phyloP scores from a whole-genome alignment of 495 filamentous ascomycete species.

The Penicillium robsamsonii region DNA sequence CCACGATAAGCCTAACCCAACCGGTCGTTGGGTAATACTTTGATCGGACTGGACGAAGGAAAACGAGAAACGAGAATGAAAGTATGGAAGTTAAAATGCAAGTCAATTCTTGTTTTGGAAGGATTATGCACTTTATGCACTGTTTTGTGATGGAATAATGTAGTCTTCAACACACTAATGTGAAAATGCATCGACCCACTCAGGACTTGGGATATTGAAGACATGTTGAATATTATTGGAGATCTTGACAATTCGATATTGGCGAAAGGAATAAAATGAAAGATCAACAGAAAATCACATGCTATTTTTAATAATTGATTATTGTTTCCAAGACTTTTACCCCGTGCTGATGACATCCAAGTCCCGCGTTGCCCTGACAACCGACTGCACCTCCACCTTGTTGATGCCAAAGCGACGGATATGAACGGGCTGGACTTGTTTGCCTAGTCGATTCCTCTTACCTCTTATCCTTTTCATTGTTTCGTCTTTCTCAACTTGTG shows the following conservation, averaged over 20 bases:
- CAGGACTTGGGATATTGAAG: background rate
- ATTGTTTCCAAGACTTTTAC: conserved; percentile 1
- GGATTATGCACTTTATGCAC: conserved; percentile 2
- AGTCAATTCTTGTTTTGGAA: background rate
- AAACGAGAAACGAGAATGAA: background rate
- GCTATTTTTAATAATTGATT: background rate
- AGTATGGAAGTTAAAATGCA: background rate
- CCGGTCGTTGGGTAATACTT: background rate
- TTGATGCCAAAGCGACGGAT: conserved; percentile 22
- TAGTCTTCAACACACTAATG: background rate
- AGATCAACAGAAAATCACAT: background rate
- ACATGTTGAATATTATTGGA: background rate
- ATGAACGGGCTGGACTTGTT: conserved; percentile 15
- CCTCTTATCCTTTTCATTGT: conserved; percentile 2
- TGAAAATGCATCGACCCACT: conserved; percentile 4
- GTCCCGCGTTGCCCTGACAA: conserved; percentile 31
- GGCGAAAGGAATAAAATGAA: background rate
- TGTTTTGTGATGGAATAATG: background rate
- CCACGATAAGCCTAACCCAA: background rate
- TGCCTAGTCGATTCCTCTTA: conserved; percentile 6
- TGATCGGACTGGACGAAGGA: background rate
- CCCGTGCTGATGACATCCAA: conserved; percentile 17
- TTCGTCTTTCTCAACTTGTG: conserved; percentile 7
- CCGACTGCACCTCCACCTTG: conserved; percentile 28
- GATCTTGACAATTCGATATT: background rate